Base-by-base conservation (phyloP, 352 stramenopile genomes). In the Pythium vanterpoolii region DNA sequence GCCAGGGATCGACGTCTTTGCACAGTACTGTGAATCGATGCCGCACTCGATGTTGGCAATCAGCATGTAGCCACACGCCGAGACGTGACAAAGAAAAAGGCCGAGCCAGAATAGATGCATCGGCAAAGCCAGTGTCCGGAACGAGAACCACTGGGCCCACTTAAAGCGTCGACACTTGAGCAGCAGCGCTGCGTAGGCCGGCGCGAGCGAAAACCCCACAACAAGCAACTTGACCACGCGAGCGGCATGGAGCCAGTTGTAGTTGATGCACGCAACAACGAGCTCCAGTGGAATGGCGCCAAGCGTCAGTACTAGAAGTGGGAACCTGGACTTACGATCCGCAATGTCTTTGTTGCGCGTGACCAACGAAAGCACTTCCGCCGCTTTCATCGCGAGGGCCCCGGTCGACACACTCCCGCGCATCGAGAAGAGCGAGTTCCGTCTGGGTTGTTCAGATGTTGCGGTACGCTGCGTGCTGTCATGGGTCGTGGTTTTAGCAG, bases 11-110 rank as follows among this genome's bases (percentile, higher is more conserved):
- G 67, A 64, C 3, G 27, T 44, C 30, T 68, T 71, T 14, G 28
- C 19, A 44, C 67, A 71, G 4, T 38, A 13, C 4, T 33, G 6
- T 9, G 52, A 74, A 5, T 48, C 6, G 21, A 64, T 10, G 2
- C 64, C 64, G 18, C 64, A 71, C 23, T 69, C 50, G 44, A 69
- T 81, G 24, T 72, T 57, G 10, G 34, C 64, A 21, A 91, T 28
- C 9, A 91, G 53, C 66, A 91, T 89, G 52, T 91, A 91, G 0
- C 81, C 79, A 1, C 33, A 69, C 0, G 75, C 81, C 19, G 71
- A 66, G 8, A 82, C 5, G 42, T 91, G 81, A n/a, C 73, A 83
- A 5, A 89, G 66, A 38, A 82, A 91, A 14, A 87, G 26, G 0
- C 81, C 81, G 19, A 76, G 26, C 18, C 72, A 55, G 6, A 79